phyloP scores from a whole-genome alignment of 2,329 filamentous ascomycete genomes.

The Bisporella sp. region DNA sequence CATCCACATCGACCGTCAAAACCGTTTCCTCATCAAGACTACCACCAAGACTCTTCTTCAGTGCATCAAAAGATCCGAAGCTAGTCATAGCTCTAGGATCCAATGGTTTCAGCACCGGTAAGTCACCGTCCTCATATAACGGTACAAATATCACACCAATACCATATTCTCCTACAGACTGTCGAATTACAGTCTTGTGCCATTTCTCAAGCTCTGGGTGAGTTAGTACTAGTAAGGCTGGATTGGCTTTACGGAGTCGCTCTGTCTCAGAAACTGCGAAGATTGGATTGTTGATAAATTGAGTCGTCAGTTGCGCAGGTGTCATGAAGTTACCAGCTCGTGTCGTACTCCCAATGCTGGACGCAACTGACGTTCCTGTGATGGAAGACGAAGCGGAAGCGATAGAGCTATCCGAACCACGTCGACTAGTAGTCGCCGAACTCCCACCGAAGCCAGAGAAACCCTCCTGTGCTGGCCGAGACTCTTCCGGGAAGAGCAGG shows the following conservation, averaged over 20 bases:
- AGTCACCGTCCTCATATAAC: conserved; percentile 19
- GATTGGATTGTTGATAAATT: conserved; percentile 8
- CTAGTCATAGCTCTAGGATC: conserved; percentile 22
- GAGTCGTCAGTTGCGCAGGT: background rate
- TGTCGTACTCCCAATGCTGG: background rate
- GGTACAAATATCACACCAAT: conserved; percentile 28
- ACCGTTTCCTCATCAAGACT: conserved; percentile 19
- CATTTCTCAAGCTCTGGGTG: conserved; percentile 26
- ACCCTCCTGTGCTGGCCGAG: conserved; percentile 22
- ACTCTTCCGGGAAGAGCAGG: conserved; percentile 27
- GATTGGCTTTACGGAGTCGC: conserved; percentile 16
- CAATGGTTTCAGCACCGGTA: conserved; percentile 21
- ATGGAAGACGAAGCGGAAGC: conserved; percentile 5
- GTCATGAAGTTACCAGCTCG: background rate
- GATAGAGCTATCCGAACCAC: conserved; percentile 20
- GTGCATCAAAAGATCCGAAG: conserved; percentile 11
- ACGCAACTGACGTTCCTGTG: background rate
- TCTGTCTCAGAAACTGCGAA: conserved; percentile 17
- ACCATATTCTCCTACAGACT: conserved; percentile 21
- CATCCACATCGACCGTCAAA: conserved; percentile 14
- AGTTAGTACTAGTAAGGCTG: conserved; percentile 25
- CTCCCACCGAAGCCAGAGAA: conserved; percentile 27
- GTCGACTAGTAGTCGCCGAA: conserved; percentile 21
- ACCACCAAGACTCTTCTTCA: background rate
- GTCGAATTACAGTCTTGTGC: conserved; percentile 23